Base-by-base conservation (phyloP, 2,329 filamentous ascomycete species). In the Stachybotrys chlorohalonatus region DNA sequence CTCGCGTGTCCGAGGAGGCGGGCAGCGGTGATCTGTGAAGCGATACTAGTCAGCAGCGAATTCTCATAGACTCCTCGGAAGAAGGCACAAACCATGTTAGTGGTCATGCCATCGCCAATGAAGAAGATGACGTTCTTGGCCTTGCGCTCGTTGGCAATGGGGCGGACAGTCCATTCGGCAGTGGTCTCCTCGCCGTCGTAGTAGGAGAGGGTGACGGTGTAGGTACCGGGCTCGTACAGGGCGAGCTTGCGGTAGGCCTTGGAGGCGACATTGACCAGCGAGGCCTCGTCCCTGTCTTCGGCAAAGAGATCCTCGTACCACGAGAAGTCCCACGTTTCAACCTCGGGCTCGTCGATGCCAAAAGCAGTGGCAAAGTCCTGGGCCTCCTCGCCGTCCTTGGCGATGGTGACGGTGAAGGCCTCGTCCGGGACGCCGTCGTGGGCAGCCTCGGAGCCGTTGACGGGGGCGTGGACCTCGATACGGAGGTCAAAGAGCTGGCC, bases 281-380 rank as follows among this genome's bases (percentile, higher is more conserved):
- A 87, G 5, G 87, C 81, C 42, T 79, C 84, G 17, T 81, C 73
- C 4, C 83, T 83, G 62, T 92, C 89, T 64, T 84, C 74, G 31
- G 89, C 89, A 66, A 90, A 95, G 31, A 90, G 80, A 63, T 95
- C 87, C 74, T 93, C 90, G 65, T 82, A 93, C 87, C 87, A 94
- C n/a, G 78, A 79, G 66, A 94, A 94, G 60, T 84, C 81, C 90
- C 90, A 95, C 59, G 77, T 85, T 76, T 95, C 90, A 15, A 94
- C 73, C 67, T 82, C 71, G 17, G 89, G 86, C 67, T 93, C 88
- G 2, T 79, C 64, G 42, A 87, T 65, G n/a, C 77, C 75, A 73
- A 94, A 93, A 72, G 82, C 91, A 47, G 83, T 73, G 15, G 84
- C 75, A 47, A 84, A 82, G 55, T 77, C 72, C 65, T 81, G 72